These are phyloP conservation scores for Aspergillus campestris DNA, from an alignment of 495 filamentous ascomycete species.

Conservation along the genomic window DNA sequence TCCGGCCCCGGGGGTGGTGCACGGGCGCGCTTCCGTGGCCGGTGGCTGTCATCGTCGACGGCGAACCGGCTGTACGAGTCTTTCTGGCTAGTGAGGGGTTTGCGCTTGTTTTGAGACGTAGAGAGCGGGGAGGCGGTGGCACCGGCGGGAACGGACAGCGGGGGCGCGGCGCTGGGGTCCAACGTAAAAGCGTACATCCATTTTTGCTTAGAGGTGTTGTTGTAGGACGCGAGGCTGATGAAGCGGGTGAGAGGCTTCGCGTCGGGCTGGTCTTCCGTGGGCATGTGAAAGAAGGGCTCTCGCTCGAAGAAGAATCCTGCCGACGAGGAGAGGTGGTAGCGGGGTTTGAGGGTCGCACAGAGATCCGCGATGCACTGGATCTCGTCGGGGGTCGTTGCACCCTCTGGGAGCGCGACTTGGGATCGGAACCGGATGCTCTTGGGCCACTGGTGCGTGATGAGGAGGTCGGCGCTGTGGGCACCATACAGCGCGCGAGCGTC, in stretches of 20 bases:
- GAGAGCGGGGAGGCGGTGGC: conserved; percentile 64
- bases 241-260: conserved; percentile 67
- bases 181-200: conserved; percentile 85
- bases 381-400: conserved; percentile 29
- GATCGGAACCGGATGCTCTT: conserved; percentile 55
- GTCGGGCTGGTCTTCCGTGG: conserved; percentile 43
- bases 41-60: conserved; percentile 25
- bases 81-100: conserved; percentile 37
- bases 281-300: conserved; percentile 80
- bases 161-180: conserved; percentile 49
- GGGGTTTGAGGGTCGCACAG: conserved; percentile 64
- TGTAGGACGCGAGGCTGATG: conserved; percentile 72
- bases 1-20: conserved; percentile 61
- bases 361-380: conserved; percentile 62
- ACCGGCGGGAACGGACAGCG: conserved; percentile 51
- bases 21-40: conserved; percentile 47
- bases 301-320: conserved; percentile 71
- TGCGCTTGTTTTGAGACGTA: conserved; percentile 49
- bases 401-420: conserved; percentile 42
- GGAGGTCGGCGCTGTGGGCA: conserved; percentile 69
- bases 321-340: conserved; percentile 78
- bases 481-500: conserved; percentile 69
- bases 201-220: conserved; percentile 66
- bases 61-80: conserved; percentile 58
- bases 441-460: conserved; percentile 84